Conservation (phyloP, 129 eudicot species). For the Lactuca saligna region DNA sequence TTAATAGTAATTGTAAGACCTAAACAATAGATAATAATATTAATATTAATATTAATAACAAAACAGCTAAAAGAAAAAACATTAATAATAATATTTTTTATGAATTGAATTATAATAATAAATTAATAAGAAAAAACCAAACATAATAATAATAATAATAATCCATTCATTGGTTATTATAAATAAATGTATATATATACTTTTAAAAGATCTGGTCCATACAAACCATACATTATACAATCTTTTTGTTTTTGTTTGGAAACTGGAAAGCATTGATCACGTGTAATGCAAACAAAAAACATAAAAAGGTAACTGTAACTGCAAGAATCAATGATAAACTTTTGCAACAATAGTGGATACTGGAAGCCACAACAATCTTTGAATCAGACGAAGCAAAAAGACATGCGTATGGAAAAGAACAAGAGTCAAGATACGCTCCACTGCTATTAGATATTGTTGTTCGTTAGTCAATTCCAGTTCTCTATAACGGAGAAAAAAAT, state of each 20-base stretch:
- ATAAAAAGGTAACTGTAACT: background rate
- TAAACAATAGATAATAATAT: no score
- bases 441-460: background rate
- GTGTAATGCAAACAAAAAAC: background rate
- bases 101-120: no score
- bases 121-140: no score
- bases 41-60: no score
- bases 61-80: no score
- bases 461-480: background rate
- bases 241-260: background rate
- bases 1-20: no score
- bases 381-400: background rate
- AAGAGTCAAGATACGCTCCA: background rate
- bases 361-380: constrained; percentile 3
- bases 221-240: background rate
- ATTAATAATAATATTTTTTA: no score
- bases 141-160: no score
- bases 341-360: constrained; percentile 16
- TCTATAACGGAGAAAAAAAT: background rate
- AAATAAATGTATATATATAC: no score
- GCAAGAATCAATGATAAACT: background rate
- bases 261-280: no score
- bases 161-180: no score
- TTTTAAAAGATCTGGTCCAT: background rate
- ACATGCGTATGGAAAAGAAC: no score